Evolutionary conservation across 1,284 basidiomycete genomes (phyloP), one percentile per base, ranked within the genome.

Genomic region (Sphagnurus paluster): DNA sequence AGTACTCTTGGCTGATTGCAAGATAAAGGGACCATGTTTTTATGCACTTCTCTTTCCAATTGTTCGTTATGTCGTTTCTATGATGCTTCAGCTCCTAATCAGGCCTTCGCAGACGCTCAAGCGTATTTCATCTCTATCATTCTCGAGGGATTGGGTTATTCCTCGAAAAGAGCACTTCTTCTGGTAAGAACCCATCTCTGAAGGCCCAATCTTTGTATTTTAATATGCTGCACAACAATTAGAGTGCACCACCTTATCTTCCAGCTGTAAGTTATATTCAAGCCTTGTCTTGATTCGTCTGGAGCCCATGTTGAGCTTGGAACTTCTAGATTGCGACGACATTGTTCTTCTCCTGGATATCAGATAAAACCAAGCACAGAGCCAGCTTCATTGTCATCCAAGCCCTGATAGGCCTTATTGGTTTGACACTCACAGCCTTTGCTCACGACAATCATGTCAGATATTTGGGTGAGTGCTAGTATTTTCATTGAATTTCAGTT

Each of bases 41-140:
- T 70, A 56, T 72, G 69, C 50, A 56, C 62, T 29, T 63, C 67
- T 10, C 60, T 74, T 54, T 71, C 71, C 13, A 65, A 62, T 41
- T 69, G 67, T 69, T 54, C 51, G 66, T 52, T 25, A 19, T 37
- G 17, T 25, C 19, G 39, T 23, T 5, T 28, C 42, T 29, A 35
- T 44, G 20, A 16, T 20, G 14, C 17, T 23, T 5, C 46, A 20
- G 24, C 11, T 36, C 41, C 38, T 46, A 30, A 46, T 8, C 32
- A 17, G 21, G 21, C 4, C 16, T 5, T 11, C n/a, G 21, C 34
- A 69, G 68, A 68, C 50, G 65, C 66, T 2, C 63, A 69, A 50
- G 66, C 68, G n/a, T 74, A 70, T 56, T 75, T 74, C 55, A 64
- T 70, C 42, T 65, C 71, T 2, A 66, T 71, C 19, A 73, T 75